These are phyloP conservation scores for Myxozyma kluyveri DNA, from an alignment of 805 yeast genomes.

Conservation along the genomic window DNA sequence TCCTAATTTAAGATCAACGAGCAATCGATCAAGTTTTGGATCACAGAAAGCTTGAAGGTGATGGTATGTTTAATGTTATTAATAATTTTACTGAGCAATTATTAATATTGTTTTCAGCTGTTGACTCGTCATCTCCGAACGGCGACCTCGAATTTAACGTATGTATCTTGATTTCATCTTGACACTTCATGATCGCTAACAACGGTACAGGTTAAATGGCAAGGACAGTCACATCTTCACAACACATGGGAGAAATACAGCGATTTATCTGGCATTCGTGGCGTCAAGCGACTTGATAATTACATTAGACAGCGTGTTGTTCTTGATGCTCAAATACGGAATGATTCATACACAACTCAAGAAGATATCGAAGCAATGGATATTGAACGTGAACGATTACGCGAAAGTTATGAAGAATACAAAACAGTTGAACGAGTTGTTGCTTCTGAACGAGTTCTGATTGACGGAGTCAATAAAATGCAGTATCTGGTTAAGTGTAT, in stretches of 20 bases:
- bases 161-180: constrained; percentile 44
- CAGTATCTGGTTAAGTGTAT: constrained; percentile 82
- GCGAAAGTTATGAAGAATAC: constrained; percentile 80
- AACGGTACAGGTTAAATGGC: constrained; percentile 68
- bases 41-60: constrained; percentile 42
- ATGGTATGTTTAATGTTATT: background rate
- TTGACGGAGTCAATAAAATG: constrained; percentile 43
- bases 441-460: constrained; percentile 64
- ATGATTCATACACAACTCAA: constrained; percentile 76
- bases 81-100: background rate
- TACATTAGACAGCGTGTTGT: constrained; percentile 77
- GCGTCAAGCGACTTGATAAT: constrained; percentile 83
- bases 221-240: constrained; percentile 81
- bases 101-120: background rate
- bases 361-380: constrained; percentile 95
- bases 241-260: constrained; percentile 87
- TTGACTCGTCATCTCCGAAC: background rate
- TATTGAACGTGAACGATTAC: constrained; percentile 77
- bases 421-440: constrained; percentile 87
- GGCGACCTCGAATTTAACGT: constrained; percentile 36
- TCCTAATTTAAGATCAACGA: constrained; percentile 30
- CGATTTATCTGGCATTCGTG: constrained; percentile 51
- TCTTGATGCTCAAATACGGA: constrained; percentile 69
- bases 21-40: constrained; percentile 54
- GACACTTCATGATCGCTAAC: constrained; percentile 31